Evolutionary conservation across 441 rosid genomes (phyloP).

Genomic region (Arabidopsis hybrid): DNA sequence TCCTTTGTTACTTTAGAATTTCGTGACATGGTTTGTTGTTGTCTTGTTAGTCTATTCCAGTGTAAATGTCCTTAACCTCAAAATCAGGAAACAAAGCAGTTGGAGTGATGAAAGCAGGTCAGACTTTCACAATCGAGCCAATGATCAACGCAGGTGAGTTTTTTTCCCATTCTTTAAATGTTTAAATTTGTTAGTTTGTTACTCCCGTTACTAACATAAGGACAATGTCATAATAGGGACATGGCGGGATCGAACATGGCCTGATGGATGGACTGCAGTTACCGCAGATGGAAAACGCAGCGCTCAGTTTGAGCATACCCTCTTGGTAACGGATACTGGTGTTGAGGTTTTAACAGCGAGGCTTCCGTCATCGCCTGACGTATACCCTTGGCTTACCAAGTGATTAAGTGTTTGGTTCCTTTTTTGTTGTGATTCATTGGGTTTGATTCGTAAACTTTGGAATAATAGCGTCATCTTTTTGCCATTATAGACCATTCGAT

Average conservation of each 20-base stretch:
- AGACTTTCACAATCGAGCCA: conserved; percentile 96
- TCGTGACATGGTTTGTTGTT: conserved; percentile 12
- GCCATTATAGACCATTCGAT: conserved; percentile 17
- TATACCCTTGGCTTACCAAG: conserved; percentile 76
- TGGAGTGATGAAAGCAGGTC: conserved; percentile 97
- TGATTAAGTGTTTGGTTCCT: conserved; percentile 16
- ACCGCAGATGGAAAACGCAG: conserved; percentile 93
- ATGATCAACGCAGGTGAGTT: conserved; percentile 93
- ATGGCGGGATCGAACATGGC: conserved; percentile 96
- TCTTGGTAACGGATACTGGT: conserved; percentile 90
- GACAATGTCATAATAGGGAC: conserved; percentile 52
- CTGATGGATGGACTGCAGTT: conserved; percentile 98
- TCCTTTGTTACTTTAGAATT: conserved; percentile 47
- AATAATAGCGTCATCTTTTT: conserved; percentile 8
- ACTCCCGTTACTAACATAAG: not conserved
- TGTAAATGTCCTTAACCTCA: conserved; percentile 49
- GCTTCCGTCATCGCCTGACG: conserved; percentile 79
- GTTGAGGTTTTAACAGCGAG: conserved; percentile 91
- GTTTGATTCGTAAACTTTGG: conserved; percentile 1
- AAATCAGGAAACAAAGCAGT: conserved; percentile 90
- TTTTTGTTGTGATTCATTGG: conserved; percentile 6
- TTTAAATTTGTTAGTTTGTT: not conserved
- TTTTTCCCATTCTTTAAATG: not conserved
- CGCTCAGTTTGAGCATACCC: conserved; percentile 98
- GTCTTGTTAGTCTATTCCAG: conserved; percentile 25